Conservation (phyloP, 306 rosid genomes). For the Begonia fuchsioides region DNA sequence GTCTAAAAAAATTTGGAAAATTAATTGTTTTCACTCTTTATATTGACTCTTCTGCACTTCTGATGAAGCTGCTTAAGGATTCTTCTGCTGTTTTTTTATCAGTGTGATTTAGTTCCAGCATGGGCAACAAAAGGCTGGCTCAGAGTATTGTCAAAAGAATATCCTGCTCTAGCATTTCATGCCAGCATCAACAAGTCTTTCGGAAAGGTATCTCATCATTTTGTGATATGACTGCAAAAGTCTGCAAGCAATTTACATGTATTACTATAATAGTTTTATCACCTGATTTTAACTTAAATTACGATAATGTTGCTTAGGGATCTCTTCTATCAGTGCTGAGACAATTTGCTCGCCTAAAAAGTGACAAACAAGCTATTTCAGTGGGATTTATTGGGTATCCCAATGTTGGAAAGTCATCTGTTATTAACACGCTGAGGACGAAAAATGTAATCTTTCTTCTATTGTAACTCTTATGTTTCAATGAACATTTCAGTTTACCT, state of each 20-base stretch:
- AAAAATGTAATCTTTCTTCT: constrained; percentile 46
- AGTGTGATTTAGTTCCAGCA: constrained; percentile 88
- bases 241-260: background rate
- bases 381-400: constrained; percentile 98
- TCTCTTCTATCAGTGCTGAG: constrained; percentile 89
- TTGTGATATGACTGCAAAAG: background rate
- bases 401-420: constrained; percentile 94
- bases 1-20: background rate
- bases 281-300: background rate
- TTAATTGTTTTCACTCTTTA: too few species aligned
- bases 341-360: constrained; percentile 74
- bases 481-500: background rate
- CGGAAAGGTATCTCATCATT: constrained; percentile 51
- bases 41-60: too few species aligned
- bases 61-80: background rate
- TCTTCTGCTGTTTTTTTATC: constrained; percentile 4
- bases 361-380: constrained; percentile 93
- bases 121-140: constrained; percentile 97
- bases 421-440: constrained; percentile 73
- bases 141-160: constrained; percentile 66
- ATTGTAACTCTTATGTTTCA: constrained; percentile 8
- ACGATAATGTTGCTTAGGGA: constrained; percentile 30
- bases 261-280: background rate
- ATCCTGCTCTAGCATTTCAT: constrained; percentile 90
- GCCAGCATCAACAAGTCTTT: constrained; percentile 89